These are phyloP conservation scores for Tulasnella sp. DNA, from an alignment of 768 basidiomycete genomes.

Conservation along the genomic window DNA sequence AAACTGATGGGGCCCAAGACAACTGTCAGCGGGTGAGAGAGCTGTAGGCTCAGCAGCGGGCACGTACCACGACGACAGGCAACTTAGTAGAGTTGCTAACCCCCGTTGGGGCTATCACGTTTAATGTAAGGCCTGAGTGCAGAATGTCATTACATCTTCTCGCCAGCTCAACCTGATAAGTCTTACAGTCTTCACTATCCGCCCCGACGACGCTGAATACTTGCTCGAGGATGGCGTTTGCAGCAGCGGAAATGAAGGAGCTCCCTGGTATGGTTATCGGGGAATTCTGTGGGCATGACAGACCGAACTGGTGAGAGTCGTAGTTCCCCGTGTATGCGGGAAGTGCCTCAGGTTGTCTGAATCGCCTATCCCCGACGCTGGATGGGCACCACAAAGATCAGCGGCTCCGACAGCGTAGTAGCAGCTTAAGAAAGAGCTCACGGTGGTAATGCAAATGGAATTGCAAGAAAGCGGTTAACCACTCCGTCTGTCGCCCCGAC, in stretches of 20 bases:
- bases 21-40: neutral
- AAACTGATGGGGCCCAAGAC: conserved; percentile 39
- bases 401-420: conserved; percentile 26
- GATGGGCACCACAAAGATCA: conserved; percentile 29
- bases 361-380: conserved; percentile 38
- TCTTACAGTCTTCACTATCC: conserved; percentile 43
- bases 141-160: neutral
- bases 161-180: neutral
- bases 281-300: conserved; percentile 43
- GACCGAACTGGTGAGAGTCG: conserved; percentile 37
- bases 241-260: conserved; percentile 33
- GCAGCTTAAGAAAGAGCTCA: conserved; percentile 27
- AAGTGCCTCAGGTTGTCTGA: conserved; percentile 38
- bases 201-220: conserved; percentile 32
- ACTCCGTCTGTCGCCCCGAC: conserved; percentile 34
- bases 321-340: conserved; percentile 33
- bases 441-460: conserved; percentile 52
- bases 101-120: conserved; percentile 42
- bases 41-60: neutral
- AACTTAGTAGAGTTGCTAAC: conserved; percentile 39
- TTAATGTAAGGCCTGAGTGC: conserved; percentile 43
- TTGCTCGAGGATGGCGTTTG: conserved; percentile 32
- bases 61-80: conserved; percentile 48
- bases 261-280: conserved; percentile 32
- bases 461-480: conserved; percentile 41